phyloP scores from a whole-genome alignment of 306 rosid species.

The Dryas alaskensis region DNA sequence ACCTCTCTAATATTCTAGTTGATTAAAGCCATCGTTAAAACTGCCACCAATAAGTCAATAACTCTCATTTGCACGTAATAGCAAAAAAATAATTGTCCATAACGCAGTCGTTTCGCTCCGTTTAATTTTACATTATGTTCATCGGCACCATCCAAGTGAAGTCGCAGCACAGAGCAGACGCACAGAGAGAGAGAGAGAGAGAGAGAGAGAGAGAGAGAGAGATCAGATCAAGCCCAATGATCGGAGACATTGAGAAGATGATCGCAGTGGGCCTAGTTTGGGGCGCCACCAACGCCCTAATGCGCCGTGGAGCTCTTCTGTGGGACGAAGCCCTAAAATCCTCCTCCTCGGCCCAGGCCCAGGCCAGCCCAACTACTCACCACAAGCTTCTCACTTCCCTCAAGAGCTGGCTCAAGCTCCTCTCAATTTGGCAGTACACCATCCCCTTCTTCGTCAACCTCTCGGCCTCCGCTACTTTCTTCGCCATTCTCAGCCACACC shows the following conservation, averaged over 20 bases:
- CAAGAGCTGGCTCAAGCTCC: constrained; percentile 69
- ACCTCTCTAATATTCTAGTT: too few species aligned
- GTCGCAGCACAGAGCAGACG: not conserved
- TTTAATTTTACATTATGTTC: not conserved
- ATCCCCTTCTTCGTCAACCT: constrained; percentile 71
- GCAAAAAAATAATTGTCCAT: too few species aligned
- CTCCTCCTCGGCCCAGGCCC: constrained; percentile 29
- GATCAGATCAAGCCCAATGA: constrained; percentile 20
- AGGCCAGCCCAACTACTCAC: constrained; percentile 1
- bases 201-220: too few species aligned
- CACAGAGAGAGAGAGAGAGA: too few species aligned
- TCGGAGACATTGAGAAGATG: constrained; percentile 71
- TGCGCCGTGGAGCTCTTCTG: constrained; percentile 84
- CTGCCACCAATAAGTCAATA: too few species aligned
- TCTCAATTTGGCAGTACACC: constrained; percentile 79
- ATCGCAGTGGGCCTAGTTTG: constrained; percentile 76
- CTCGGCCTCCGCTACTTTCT: constrained; percentile 89
- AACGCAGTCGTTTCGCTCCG: not conserved
- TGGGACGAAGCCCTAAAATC: constrained; percentile 75
- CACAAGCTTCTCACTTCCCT: constrained; percentile 37
- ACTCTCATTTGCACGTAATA: too few species aligned
- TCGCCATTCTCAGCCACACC: constrained; percentile 64
- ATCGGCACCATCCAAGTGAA: not conserved
- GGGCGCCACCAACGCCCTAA: constrained; percentile 92
- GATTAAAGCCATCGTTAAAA: too few species aligned